A percentile compares a stretch with the other conserved stretches of the same genome.
phyloP scores from a whole-genome alignment of 1,284 basidiomycete species.

The Grifola frondosa region DNA sequence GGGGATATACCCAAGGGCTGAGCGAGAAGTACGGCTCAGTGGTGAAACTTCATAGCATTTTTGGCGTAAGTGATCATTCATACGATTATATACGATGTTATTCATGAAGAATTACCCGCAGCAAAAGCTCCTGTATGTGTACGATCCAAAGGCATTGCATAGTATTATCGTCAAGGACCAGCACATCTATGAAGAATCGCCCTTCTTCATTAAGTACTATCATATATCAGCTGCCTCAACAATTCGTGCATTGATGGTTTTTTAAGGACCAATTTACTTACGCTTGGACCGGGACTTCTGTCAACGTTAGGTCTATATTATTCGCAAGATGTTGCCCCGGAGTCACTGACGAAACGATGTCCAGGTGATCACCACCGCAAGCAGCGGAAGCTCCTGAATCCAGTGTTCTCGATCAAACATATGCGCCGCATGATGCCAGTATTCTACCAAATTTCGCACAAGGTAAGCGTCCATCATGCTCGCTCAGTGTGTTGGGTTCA shows the following conservation, averaged over 20 bases:
- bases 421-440: constrained; percentile 27
- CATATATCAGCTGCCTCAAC: background rate
- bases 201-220: constrained; percentile 9
- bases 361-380: constrained; percentile 13
- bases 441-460: constrained; percentile 17
- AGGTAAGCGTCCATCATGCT: background rate
- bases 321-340: too few species aligned
- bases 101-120: background rate
- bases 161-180: constrained; percentile 34
- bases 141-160: constrained; percentile 29
- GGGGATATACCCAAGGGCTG: constrained; percentile 16
- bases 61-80: constrained; percentile 8
- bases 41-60: constrained; percentile 13
- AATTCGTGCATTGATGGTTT: background rate
- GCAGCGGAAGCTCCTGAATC: constrained; percentile 30
- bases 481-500: background rate
- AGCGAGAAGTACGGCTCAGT: constrained; percentile 15
- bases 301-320: constrained; percentile 9
- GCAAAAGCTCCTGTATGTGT: constrained; percentile 17
- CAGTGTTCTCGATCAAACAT: constrained; percentile 26
- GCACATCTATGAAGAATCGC: constrained; percentile 28
- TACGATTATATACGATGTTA: background rate
- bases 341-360: background rate
- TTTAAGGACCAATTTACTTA: constrained; percentile 5
- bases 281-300: constrained; percentile 11